Percentiles rank a stretch among this genome's conserved stretches.
Evolutionary conservation across 208 protist species (phyloP).

Genomic region (Vickermania ingenoplastis): DNA sequence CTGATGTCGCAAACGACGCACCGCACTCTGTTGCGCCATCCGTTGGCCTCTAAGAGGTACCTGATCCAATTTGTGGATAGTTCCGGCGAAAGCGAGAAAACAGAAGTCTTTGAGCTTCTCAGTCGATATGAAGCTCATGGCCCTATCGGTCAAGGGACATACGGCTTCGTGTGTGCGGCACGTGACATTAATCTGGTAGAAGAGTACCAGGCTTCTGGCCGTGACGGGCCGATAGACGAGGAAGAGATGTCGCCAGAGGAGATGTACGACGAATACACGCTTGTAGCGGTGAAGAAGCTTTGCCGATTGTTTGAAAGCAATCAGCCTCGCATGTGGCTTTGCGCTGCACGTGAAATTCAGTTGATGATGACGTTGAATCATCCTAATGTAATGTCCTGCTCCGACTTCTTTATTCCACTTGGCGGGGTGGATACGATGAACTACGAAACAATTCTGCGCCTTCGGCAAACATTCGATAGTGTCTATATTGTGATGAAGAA

Average conservation of each 20-base stretch:
- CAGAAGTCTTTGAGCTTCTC: constrained; percentile 69
- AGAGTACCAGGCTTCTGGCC: constrained; percentile 24
- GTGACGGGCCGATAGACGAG: constrained; percentile 13
- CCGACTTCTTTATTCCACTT: constrained; percentile 79
- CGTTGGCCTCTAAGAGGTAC: constrained; percentile 65
- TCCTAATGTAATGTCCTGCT: constrained; percentile 69
- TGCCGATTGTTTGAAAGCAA: constrained; percentile 62
- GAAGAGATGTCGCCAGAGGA: constrained; percentile 35
- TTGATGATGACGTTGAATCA: constrained; percentile 79
- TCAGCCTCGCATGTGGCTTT: constrained; percentile 79
- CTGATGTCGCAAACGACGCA: constrained; percentile 13
- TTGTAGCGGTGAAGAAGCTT: constrained; percentile 77
- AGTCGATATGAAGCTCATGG: constrained; percentile 58
- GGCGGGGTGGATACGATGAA: constrained; percentile 61
- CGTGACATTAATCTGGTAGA: constrained; percentile 60
- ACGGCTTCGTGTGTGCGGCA: constrained; percentile 71
- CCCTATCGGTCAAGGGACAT: constrained; percentile 61
- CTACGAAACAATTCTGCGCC: constrained; percentile 42
- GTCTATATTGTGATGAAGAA: constrained; percentile 87
- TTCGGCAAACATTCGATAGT: constrained; percentile 58
- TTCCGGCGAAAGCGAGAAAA: constrained; percentile 27
- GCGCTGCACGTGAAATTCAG: constrained; percentile 72
- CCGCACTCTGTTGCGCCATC: constrained; percentile 48
- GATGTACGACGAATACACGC: constrained; percentile 45
- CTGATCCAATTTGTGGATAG: constrained; percentile 39